Conservation (phyloP, 257 asterid genomes). For the Craterostigma plantagineum region DNA sequence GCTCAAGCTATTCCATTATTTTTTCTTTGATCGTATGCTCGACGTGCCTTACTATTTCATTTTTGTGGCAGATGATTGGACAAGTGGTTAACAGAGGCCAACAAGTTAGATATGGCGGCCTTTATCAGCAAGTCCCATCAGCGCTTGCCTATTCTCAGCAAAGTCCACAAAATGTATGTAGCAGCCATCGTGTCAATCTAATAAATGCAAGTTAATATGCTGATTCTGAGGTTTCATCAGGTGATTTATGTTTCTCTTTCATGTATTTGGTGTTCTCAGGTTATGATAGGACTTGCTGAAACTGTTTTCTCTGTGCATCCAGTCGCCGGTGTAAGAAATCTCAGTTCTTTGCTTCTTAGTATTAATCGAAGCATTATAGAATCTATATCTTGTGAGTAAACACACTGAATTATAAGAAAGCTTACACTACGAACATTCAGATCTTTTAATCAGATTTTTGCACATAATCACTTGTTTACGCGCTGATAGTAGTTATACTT, state of each 20-base stretch:
- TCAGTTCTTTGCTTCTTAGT: no score
- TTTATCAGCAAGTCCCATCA: conserved; percentile 34
- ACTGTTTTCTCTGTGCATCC: conserved; percentile 59
- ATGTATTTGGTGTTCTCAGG: conserved; percentile 26
- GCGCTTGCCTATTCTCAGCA: conserved; percentile 34
- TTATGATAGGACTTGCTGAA: conserved; percentile 42
- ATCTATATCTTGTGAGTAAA: no score
- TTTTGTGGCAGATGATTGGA: conserved; percentile 31
- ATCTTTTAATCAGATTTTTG: no score
- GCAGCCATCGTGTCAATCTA: no score
- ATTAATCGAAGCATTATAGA: no score
- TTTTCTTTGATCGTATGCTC: conserved; percentile 2
- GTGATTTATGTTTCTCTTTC: conserved; percentile 4
- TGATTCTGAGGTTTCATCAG: background rate
- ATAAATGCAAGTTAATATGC: no score
- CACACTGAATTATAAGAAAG: no score
- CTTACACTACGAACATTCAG: no score
- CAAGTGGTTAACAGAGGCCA: conserved; percentile 39
- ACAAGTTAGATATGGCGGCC: conserved; percentile 42
- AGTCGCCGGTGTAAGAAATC: conserved; percentile 38
- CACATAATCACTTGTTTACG: no score
- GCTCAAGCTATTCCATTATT: background rate
- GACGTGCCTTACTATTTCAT: background rate
- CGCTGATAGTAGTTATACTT: no score
- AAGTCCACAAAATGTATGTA: conserved; percentile 51